phyloP scores from a whole-genome alignment of 257 asterid genomes.

The Handroanthus guayacan region DNA sequence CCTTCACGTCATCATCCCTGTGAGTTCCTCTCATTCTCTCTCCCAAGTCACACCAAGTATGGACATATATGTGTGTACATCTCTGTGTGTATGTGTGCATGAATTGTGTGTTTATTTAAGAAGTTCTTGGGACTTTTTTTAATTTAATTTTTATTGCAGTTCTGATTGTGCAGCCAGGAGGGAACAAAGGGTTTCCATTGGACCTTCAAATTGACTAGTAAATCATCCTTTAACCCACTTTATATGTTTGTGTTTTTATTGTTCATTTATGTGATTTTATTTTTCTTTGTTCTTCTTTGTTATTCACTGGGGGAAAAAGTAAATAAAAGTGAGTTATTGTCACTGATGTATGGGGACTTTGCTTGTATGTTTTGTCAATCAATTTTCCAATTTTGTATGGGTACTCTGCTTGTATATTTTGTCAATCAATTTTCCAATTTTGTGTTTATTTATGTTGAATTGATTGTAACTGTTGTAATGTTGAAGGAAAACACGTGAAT shows the following conservation, averaged over 20 bases:
- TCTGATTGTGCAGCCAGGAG: slow-evolving; percentile 42
- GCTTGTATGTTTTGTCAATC: slow-evolving; percentile 15
- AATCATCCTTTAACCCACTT: slow-evolving; percentile 22
- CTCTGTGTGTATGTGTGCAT: slow-evolving; percentile 6
- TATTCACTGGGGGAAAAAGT: background rate
- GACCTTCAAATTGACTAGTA: slow-evolving; percentile 40
- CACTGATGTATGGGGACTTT: slow-evolving; percentile 11
- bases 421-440: no score
- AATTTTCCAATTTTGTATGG: background rate
- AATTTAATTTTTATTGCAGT: slow-evolving; percentile 14
- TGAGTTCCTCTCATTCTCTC: no score
- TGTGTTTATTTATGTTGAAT: slow-evolving; percentile 16
- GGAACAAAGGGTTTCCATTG: slow-evolving; percentile 25
- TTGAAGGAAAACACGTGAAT: background rate
- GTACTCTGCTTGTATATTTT: no score
- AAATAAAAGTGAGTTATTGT: background rate
- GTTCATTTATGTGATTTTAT: background rate
- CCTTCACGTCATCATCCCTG: slow-evolving; percentile 40
- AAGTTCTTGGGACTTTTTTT: background rate
- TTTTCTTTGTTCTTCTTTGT: background rate
- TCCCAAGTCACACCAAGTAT: no score
- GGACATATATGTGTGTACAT: background rate
- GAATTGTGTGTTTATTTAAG: background rate
- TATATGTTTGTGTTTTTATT: background rate
- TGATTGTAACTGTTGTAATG: background rate